Evolutionary conservation across 2,329 filamentous ascomycete genomes (phyloP).

Genomic region (Neofusicoccum umdonicola): DNA sequence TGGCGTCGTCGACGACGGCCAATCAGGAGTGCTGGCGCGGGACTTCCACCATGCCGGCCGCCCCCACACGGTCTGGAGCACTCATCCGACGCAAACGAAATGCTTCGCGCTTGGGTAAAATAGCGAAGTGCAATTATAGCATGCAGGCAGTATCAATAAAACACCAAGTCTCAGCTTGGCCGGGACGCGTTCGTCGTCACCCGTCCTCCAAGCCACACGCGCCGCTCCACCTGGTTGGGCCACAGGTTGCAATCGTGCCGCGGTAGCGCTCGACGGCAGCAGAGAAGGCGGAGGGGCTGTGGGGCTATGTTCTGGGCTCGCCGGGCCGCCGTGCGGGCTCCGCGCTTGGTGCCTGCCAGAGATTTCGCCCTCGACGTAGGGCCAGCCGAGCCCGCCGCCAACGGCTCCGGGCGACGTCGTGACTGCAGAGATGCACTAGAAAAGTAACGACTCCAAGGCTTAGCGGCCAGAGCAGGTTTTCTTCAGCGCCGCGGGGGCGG

Average conservation of each 20-base stretch:
- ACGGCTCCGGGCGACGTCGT: no score
- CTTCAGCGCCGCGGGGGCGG: no score
- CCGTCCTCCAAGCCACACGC: background rate
- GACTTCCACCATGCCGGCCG: background rate
- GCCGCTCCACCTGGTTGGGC: background rate
- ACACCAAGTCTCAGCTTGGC: background rate
- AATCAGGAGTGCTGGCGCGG: background rate
- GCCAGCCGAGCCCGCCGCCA: no score
- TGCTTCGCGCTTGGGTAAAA: background rate
- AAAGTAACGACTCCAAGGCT: no score
- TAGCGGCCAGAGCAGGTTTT: no score
- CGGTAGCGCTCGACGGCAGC: background rate
- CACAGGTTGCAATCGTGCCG: background rate
- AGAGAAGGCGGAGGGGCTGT: background rate
- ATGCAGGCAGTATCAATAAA: background rate
- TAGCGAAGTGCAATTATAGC: no score
- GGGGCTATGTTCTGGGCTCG: background rate
- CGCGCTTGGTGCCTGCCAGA: background rate
- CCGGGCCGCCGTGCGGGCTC: background rate
- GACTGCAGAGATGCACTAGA: no score
- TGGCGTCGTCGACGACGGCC: background rate
- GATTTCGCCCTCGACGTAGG: background rate
- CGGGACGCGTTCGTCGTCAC: background rate
- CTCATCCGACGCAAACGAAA: background rate
- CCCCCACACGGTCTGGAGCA: background rate